Percentiles rank a stretch among this genome's conserved stretches.
Conservation (phyloP, 306 rosid species). For the Pyrus communis region DNA sequence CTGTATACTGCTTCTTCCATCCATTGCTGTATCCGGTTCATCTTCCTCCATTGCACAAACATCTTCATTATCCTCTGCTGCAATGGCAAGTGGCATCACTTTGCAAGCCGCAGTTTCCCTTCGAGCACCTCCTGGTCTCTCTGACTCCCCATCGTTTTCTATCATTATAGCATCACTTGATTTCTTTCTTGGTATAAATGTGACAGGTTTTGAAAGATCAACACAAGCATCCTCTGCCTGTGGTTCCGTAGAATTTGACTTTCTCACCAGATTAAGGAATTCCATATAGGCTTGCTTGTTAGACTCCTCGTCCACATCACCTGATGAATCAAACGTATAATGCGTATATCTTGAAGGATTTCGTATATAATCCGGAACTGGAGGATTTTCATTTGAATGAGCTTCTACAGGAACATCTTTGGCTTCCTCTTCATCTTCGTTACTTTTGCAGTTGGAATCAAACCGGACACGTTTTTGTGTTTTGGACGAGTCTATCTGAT, state of each 20-base stretch:
- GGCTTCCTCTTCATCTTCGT: constrained; percentile 17
- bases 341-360: constrained; percentile 67
- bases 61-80: constrained; percentile 36
- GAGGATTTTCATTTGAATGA: constrained; percentile 17
- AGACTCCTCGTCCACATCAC: constrained; percentile 58
- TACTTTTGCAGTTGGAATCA: constrained; percentile 47
- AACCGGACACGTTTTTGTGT: constrained; percentile 75
- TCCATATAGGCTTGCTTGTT: constrained; percentile 77
- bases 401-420: constrained; percentile 25
- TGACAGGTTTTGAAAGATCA: constrained; percentile 49
- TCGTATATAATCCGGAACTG: constrained; percentile 66
- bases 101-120: constrained; percentile 30
- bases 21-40: constrained; percentile 35
- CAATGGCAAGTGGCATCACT: constrained; percentile 38
- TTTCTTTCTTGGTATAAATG: constrained; percentile 80
- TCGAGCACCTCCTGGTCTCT: constrained; percentile 32
- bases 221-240: constrained; percentile 26
- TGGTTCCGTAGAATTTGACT: constrained; percentile 31
- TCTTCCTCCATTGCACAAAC: constrained; percentile 92
- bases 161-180: constrained; percentile 46
- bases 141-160: constrained; percentile 32
- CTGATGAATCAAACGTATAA: constrained; percentile 59
- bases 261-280: constrained; percentile 43
- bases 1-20: constrained; percentile 30
- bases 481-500: constrained; percentile 27